Conservation (phyloP, 371 early-diverging fungal genomes). For the Mortierella sp. region DNA sequence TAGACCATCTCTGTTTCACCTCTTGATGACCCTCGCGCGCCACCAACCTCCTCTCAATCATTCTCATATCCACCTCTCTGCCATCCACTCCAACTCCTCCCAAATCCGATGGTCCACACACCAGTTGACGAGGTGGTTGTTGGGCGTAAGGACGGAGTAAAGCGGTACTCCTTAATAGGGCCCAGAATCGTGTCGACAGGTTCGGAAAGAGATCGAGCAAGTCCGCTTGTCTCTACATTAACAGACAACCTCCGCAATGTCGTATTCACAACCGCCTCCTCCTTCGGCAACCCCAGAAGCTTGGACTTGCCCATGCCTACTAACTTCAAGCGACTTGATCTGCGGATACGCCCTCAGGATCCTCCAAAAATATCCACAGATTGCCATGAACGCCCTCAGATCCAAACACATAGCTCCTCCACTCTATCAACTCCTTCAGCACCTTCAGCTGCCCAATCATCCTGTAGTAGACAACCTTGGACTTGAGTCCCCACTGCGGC, state of each 20-base stretch:
- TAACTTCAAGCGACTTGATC: not conserved
- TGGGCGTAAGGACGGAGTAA: too few species aligned
- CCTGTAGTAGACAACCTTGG: not conserved
- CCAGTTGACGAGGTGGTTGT: too few species aligned
- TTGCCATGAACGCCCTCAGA: not conserved
- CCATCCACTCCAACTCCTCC: constrained; percentile 14
- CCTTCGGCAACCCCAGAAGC: not conserved
- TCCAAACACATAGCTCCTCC: not conserved
- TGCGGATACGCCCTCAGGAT: not conserved
- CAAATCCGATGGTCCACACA: constrained; percentile 9
- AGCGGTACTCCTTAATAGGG: not conserved
- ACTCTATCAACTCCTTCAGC: not conserved
- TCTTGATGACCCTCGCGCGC: too few species aligned
- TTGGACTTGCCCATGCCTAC: not conserved
- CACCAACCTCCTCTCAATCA: not conserved
- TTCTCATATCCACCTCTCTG: not conserved
- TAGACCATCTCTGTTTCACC: too few species aligned
- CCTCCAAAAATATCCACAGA: not conserved
- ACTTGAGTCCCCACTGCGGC: not conserved
- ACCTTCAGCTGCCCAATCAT: not conserved
- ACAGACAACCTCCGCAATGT: not conserved
- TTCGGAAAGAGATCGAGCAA: not conserved
- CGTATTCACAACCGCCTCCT: not conserved
- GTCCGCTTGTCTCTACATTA: not conserved
- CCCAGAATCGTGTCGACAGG: not conserved